These are phyloP conservation scores for Lipomyces starkeyi DNA, from an alignment of 805 yeast genomes.

Conservation along the genomic window DNA sequence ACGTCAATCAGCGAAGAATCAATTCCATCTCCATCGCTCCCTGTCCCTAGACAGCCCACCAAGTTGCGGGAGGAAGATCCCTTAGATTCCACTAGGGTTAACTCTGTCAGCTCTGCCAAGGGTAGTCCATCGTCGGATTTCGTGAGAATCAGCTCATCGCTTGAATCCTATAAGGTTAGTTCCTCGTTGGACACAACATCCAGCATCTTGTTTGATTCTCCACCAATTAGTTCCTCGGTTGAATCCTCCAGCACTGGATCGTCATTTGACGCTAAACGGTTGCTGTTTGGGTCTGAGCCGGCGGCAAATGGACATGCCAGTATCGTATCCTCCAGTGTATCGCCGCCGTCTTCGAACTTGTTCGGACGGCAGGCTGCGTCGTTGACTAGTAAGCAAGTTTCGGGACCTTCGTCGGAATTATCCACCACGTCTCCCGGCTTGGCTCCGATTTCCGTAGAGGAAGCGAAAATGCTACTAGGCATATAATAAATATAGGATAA, in stretches of 20 bases:
- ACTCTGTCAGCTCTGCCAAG: background rate
- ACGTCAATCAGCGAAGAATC: background rate
- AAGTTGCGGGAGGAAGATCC: background rate
- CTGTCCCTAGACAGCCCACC: background rate
- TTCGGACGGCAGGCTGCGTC: background rate
- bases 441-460: constrained; percentile 28
- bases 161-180: background rate
- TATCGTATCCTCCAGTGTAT: background rate
- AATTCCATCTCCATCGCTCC: background rate
- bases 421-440: constrained; percentile 13
- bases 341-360: background rate
- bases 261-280: background rate
- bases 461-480: constrained; percentile 31
- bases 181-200: background rate
- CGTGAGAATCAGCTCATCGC: background rate
- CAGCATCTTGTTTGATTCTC: background rate
- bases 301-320: background rate
- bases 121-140: background rate
- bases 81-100: background rate
- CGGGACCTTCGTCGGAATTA: constrained; percentile 3
- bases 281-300: background rate
- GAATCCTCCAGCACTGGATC: background rate
- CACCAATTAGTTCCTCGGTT: background rate
- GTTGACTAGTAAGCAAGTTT: background rate
- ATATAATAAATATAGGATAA: constrained; percentile 14